Evolutionary conservation across 1,284 basidiomycete species (phyloP).

Genomic region (Sphaerobolus stellatus): DNA sequence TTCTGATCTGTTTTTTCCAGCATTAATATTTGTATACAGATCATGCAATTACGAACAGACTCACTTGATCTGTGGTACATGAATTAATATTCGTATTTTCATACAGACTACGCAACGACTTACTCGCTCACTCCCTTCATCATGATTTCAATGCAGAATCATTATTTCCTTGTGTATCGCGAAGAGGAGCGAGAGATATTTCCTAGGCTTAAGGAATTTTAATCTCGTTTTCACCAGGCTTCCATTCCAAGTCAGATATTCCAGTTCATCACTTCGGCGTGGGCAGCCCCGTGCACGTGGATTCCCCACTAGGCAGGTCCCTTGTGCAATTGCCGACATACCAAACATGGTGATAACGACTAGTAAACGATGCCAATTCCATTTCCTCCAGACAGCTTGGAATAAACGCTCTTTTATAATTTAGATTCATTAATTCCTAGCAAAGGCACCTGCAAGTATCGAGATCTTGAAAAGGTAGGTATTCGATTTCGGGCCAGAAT

Average conservation of each 20-base stretch:
- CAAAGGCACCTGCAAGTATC: background rate
- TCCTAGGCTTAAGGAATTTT: conserved; percentile 26
- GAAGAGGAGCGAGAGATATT: conserved; percentile 39
- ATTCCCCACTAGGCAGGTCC: conserved; percentile 34
- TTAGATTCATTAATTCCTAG: background rate
- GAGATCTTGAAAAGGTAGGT: background rate
- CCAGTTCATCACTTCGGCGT: conserved; percentile 30
- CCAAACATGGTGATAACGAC: conserved; percentile 21
- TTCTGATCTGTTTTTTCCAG: no score
- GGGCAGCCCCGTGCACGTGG: conserved; percentile 41
- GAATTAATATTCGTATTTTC: no score
- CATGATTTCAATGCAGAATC: conserved; percentile 40
- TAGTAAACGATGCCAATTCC: background rate
- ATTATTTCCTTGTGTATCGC: conserved; percentile 34
- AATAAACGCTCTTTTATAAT: conserved; percentile 13
- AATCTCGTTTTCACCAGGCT: background rate
- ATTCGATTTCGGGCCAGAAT: conserved; percentile 7
- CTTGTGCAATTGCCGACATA: no score
- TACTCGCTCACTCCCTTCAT: conserved; percentile 38
- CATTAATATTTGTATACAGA: no score
- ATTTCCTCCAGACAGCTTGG: conserved; percentile 9
- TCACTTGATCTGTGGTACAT: no score
- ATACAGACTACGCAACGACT: conserved; percentile 28
- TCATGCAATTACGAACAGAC: no score
- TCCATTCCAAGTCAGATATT: background rate